Conservation (phyloP, 75 land plant genomes). For the Selaginella tamariscina region DNA sequence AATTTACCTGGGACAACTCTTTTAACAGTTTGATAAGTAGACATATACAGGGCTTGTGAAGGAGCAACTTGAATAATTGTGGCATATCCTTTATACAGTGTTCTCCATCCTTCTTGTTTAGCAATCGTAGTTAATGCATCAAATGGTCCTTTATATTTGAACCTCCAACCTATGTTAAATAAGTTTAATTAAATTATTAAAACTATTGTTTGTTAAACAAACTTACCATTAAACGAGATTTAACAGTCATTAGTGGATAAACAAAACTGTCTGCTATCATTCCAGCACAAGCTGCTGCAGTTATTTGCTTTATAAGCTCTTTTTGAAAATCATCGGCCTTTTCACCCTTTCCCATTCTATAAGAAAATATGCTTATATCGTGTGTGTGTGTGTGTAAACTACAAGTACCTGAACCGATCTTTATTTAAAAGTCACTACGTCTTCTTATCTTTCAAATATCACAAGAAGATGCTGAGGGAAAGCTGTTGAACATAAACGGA, state of each 20-base stretch:
- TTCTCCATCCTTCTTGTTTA: conserved; percentile 29
- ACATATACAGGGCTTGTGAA: conserved; percentile 32
- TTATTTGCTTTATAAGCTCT: conserved; percentile 19
- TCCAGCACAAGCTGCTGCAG: conserved; percentile 29
- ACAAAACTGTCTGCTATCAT: conserved; percentile 30
- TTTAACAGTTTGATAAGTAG: conserved; percentile 30
- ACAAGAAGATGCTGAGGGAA: no score
- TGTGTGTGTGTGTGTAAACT: no score
- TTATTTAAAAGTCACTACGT: no score
- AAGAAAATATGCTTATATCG: no score
- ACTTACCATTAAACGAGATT: conserved; percentile 27
- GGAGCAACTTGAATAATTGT: conserved; percentile 24
- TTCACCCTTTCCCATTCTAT: no score
- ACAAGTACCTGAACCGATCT: no score
- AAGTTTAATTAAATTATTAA: not conserved
- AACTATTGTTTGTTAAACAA: not conserved
- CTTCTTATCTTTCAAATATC: no score
- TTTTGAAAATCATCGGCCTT: not conserved
- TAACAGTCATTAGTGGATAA: conserved; percentile 39
- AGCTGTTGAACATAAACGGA: no score
- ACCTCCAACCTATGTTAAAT: not conserved
- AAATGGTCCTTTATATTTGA: conserved; percentile 27
- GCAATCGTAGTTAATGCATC: conserved; percentile 25
- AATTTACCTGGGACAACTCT: conserved; percentile 22
- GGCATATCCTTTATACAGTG: conserved; percentile 29